Conservation (phyloP, 306 rosid species). For the Datisca glomerata region DNA sequence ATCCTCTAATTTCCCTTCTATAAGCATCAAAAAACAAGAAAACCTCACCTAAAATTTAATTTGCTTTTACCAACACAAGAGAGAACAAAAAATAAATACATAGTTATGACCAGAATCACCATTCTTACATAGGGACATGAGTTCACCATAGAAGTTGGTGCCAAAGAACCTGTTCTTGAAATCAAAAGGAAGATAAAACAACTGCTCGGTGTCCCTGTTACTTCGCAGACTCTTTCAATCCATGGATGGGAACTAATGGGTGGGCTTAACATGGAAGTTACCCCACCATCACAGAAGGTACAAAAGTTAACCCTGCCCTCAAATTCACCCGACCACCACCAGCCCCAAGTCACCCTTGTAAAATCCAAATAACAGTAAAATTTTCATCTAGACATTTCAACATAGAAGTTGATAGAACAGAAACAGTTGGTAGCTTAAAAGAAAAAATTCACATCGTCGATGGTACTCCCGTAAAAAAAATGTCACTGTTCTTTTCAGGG, state of each 20-base stretch:
- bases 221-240: constrained; percentile 52
- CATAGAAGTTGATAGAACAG: constrained; percentile 55
- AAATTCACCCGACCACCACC: constrained; percentile 19
- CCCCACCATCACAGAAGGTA: constrained; percentile 60
- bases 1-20: neutral
- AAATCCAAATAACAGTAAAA: constrained; percentile 41
- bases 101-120: constrained; percentile 35
- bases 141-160: constrained; percentile 38
- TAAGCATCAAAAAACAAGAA: constrained; percentile 3
- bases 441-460: constrained; percentile 65
- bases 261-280: constrained; percentile 88
- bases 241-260: constrained; percentile 70
- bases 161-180: constrained; percentile 45
- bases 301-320: constrained; percentile 50
- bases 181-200: constrained; percentile 72
- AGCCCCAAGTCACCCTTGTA: constrained; percentile 6
- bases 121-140: constrained; percentile 30
- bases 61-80: no score
- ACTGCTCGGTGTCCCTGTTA: constrained; percentile 38
- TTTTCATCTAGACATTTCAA: constrained; percentile 35
- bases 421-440: constrained; percentile 62
- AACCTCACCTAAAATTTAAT: no score
- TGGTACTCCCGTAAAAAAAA: constrained; percentile 44
- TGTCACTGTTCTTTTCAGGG: constrained; percentile 52
- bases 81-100: no score